Evolutionary conservation across 1,284 basidiomycete species (phyloP), one percentile per base, ranked within the genome.

Genomic region (Mycena sp.): DNA sequence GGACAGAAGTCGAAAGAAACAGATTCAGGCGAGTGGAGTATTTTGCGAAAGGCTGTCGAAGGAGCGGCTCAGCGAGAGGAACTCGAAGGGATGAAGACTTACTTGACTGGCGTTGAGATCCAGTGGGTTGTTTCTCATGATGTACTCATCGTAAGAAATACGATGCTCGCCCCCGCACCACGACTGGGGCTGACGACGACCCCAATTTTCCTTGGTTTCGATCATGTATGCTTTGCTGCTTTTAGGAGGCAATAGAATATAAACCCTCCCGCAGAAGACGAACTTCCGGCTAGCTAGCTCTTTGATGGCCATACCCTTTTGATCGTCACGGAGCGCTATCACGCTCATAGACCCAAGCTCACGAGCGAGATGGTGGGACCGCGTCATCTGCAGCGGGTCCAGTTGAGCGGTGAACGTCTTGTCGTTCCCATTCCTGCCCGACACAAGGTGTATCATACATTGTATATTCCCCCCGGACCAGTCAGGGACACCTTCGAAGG

Each of bases 401-500:
- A 92, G 80, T 2, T 73, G 70, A 12, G 91, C 72, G 7, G 61
- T 71, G 43, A 76, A 82, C 1, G 46, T 49, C 4, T 40, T 41
- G n/a, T 52, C 58, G 14, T 76, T 35, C 14, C 9, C 32, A 35
- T 35, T 14, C 32, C 14, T 72, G 4, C 77, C 61, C 5, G 49
- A 17, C 4, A 58, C 71, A 14, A 91, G 68, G 2, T 80, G 78
- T 3, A 81, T 83, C 12, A 83, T 71, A 63, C 90, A 88, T 64
- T 90, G 88, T 2, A 92, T 81, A 25, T 78, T 79, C 2, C 90
- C 90, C 1, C 90, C 90, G 59, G 86, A 87, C 88, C 89, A 92
- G 52, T 84, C 74, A 1, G 77, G 68, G 17, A 76, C 76, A 12
- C 80, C 84, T 25, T 65, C 56, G 28, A 52, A 62, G 17, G 51